Conservation (phyloP, 306 rosid genomes). For the Vigna hirtella region DNA sequence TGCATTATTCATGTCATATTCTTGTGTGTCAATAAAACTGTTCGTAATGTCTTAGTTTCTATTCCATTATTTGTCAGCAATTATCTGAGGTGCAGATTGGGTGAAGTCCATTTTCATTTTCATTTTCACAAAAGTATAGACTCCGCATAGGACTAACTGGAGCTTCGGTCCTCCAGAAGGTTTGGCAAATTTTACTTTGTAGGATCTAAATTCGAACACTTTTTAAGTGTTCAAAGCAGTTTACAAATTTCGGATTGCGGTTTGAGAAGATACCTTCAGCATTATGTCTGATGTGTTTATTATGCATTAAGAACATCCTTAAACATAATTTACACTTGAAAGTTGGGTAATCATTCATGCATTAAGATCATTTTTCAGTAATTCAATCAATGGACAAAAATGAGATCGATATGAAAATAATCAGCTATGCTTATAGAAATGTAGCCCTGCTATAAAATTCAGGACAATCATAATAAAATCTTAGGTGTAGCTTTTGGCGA, state of each 20-base stretch:
- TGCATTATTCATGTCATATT: slow-evolving; percentile 40
- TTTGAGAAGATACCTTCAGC: not conserved
- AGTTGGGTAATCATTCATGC: slow-evolving; percentile 12
- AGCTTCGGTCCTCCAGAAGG: not conserved
- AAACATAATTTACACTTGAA: slow-evolving; percentile 12
- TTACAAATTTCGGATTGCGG: not conserved
- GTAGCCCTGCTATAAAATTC: slow-evolving; percentile 40
- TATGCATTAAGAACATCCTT: slow-evolving; percentile 24
- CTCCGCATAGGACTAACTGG: not conserved
- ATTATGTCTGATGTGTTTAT: slow-evolving; percentile 3
- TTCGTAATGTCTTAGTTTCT: slow-evolving; percentile 22
- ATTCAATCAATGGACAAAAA: slow-evolving; percentile 26
- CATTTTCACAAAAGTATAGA: not conserved
- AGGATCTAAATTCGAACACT: not conserved
- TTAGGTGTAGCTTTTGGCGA: slow-evolving; percentile 64
- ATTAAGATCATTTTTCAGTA: slow-evolving; percentile 13
- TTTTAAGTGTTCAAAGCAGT: not conserved
- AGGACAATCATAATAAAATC: slow-evolving; percentile 44
- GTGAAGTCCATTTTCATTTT: not conserved
- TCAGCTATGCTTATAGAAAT: slow-evolving; percentile 11
- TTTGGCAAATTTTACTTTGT: not conserved
- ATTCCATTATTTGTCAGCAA: not conserved
- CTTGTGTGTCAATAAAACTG: slow-evolving; percentile 47
- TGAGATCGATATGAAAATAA: not conserved
- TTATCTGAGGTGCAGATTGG: not conserved